Percentiles rank a stretch among this genome's conserved stretches.
Evolutionary conservation across 768 basidiomycete species (phyloP).

Genomic region (Boletus tomentosulus): DNA sequence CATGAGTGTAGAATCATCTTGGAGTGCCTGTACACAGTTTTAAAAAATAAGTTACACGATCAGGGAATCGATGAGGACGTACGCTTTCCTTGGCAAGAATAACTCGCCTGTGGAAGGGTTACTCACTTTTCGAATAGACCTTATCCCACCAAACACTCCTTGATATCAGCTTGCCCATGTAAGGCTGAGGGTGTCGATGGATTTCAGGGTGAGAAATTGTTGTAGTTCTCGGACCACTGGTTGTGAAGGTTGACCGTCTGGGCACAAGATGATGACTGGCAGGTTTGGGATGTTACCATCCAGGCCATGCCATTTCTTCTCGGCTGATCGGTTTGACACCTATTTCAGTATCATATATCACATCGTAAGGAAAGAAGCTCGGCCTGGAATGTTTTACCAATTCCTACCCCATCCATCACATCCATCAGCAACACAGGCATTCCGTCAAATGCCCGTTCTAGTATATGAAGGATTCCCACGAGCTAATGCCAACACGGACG

Average conservation of each 20-base stretch:
- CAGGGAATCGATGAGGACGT: neutral
- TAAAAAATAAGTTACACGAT: too few relatives aligned
- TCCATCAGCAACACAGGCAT: conserved; percentile 22
- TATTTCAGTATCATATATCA: too few relatives aligned
- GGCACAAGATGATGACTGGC: neutral
- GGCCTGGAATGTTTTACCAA: conserved; percentile 24
- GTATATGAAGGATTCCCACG: conserved; percentile 17
- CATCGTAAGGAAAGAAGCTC: too few relatives aligned
- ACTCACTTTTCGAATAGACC: neutral
- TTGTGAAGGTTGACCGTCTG: neutral
- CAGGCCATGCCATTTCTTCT: neutral
- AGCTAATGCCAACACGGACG: conserved; percentile 20
- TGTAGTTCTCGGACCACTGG: conserved; percentile 5
- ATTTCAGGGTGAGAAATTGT: neutral
- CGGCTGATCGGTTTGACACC: neutral
- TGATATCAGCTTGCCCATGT: neutral
- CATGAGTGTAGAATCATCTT: neutral
- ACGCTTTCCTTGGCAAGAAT: neutral
- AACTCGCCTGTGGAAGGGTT: neutral
- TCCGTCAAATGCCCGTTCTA: neutral
- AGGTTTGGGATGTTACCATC: neutral
- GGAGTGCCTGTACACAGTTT: neutral
- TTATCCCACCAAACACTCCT: neutral
- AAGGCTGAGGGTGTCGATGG: conserved; percentile 2
- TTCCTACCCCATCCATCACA: conserved; percentile 16